These are phyloP conservation scores for Dentipellis sp. DNA, from an alignment of 768 basidiomycete species.

Conservation along the genomic window DNA sequence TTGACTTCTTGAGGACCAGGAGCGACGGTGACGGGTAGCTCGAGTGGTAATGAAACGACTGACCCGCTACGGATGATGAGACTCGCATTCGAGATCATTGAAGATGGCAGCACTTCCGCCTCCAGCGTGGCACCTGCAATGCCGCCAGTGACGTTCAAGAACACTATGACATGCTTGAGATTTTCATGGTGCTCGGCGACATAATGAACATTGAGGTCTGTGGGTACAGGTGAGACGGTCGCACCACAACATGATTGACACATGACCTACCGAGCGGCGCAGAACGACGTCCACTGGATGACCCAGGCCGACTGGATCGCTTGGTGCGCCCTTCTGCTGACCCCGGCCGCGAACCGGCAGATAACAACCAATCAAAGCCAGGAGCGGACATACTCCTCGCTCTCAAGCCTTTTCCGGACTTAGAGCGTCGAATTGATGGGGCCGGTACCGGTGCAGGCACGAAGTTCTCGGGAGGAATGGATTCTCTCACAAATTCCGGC, in stretches of 20 bases:
- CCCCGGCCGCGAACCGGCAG: conserved; percentile 13
- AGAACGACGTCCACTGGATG: conserved; percentile 16
- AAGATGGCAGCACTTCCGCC: conserved; percentile 54
- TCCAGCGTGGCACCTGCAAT: conserved; percentile 44
- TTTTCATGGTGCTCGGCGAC: conserved; percentile 82
- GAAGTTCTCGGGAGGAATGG: conserved; percentile 17
- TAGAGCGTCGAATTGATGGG: conserved; percentile 24
- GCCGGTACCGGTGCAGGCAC: conserved; percentile 17
- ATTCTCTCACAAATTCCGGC: conserved; percentile 33
- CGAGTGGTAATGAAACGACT: conserved; percentile 44
- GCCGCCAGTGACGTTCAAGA: conserved; percentile 48
- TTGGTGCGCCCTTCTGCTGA: conserved; percentile 11
- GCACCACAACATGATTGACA: not conserved
- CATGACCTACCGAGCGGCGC: conserved; percentile 18
- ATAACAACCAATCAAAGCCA: conserved; percentile 22
- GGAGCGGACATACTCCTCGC: conserved; percentile 29
- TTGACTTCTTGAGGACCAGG: conserved; percentile 56
- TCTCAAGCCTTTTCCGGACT: conserved; percentile 19
- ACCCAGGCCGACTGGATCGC: conserved; percentile 14
- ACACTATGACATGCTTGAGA: conserved; percentile 69
- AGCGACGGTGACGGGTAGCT: conserved; percentile 44
- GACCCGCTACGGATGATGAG: conserved; percentile 55
- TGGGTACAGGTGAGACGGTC: not conserved
- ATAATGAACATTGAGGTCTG: conserved; percentile 33
- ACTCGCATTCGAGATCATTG: conserved; percentile 15